These are phyloP conservation scores for Crucibulum laeve DNA, from an alignment of 768 basidiomycete species.

Conservation along the genomic window DNA sequence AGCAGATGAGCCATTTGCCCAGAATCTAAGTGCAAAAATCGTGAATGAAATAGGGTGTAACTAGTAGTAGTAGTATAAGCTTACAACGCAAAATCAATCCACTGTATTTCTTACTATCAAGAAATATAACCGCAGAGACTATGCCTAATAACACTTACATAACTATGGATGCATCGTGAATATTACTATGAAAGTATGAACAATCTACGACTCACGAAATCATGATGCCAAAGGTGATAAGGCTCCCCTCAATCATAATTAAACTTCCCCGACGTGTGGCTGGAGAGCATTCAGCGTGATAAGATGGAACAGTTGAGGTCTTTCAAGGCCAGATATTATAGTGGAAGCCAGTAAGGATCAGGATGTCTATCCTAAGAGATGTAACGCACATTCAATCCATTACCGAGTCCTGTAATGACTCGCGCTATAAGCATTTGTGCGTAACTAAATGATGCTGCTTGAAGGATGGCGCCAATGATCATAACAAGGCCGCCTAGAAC, in stretches of 20 bases:
- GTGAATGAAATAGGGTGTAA: background rate
- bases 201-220: conserved; percentile 39
- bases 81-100: conserved; percentile 62
- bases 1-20: conserved; percentile 42
- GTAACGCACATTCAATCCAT: conserved; percentile 50
- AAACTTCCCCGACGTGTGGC: conserved; percentile 54
- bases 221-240: conserved; percentile 63
- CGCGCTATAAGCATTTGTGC: conserved; percentile 60
- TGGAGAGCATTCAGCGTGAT: conserved; percentile 64
- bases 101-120: conserved; percentile 25
- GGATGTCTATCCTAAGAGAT: background rate
- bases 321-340: conserved; percentile 11
- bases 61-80: conserved; percentile 10
- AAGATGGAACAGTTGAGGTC: conserved; percentile 64
- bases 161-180: background rate
- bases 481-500: conserved; percentile 54
- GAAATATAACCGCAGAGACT: too few species aligned
- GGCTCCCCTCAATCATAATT: conserved; percentile 62
- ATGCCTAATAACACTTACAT: conserved; percentile 13
- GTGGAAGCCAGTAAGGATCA: background rate
- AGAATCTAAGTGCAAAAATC: conserved; percentile 33
- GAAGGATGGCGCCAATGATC: conserved; percentile 60
- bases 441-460: conserved; percentile 52
- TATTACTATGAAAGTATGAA: background rate
- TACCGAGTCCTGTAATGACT: conserved; percentile 59